Evolutionary conservation across 768 basidiomycete species (phyloP).

Genomic region (Favolaschia claudopus): DNA sequence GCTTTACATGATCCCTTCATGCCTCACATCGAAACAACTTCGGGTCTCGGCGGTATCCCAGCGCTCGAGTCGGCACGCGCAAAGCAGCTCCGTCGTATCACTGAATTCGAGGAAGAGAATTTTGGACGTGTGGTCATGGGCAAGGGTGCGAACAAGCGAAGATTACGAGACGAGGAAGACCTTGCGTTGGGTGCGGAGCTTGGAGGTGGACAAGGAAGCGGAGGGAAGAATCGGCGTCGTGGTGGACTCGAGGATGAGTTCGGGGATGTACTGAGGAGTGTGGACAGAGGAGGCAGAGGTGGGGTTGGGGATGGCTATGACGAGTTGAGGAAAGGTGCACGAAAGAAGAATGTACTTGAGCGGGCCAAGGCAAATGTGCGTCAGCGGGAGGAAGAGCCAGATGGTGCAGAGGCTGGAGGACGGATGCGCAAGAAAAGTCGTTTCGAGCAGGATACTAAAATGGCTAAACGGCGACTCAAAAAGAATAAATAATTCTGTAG

Average conservation of each 20-base stretch:
- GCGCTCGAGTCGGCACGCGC: slow-evolving; percentile 71
- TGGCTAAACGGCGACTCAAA: slow-evolving; percentile 45
- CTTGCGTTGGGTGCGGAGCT: slow-evolving; percentile 83
- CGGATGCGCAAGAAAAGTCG: slow-evolving; percentile 52
- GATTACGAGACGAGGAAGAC: slow-evolving; percentile 84
- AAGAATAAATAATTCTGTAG: slow-evolving; percentile 10
- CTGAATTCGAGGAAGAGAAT: slow-evolving; percentile 94
- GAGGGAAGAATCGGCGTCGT: slow-evolving; percentile 62
- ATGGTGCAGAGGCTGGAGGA: slow-evolving; percentile 31
- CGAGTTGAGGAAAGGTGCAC: slow-evolving; percentile 72
- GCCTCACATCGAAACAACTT: slow-evolving; percentile 75
- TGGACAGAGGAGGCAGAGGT: slow-evolving; percentile 52
- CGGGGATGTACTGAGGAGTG: slow-evolving; percentile 74
- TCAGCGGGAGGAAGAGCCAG: slow-evolving; percentile 39
- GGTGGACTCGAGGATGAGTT: slow-evolving; percentile 88
- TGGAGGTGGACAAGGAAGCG: slow-evolving; percentile 49
- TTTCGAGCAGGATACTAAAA: slow-evolving; percentile 58
- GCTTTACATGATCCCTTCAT: slow-evolving; percentile 56
- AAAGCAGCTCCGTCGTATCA: slow-evolving; percentile 79
- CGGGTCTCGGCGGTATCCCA: slow-evolving; percentile 73
- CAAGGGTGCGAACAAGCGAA: slow-evolving; percentile 80
- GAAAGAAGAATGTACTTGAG: slow-evolving; percentile 66
- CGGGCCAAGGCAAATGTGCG: slow-evolving; percentile 40
- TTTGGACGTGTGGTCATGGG: slow-evolving; percentile 91
- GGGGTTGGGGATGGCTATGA: slow-evolving; percentile 80